Evolutionary conservation across 2,329 filamentous ascomycete species (phyloP), one percentile per base, ranked within the genome.

Genomic region (Eutypella sp.): DNA sequence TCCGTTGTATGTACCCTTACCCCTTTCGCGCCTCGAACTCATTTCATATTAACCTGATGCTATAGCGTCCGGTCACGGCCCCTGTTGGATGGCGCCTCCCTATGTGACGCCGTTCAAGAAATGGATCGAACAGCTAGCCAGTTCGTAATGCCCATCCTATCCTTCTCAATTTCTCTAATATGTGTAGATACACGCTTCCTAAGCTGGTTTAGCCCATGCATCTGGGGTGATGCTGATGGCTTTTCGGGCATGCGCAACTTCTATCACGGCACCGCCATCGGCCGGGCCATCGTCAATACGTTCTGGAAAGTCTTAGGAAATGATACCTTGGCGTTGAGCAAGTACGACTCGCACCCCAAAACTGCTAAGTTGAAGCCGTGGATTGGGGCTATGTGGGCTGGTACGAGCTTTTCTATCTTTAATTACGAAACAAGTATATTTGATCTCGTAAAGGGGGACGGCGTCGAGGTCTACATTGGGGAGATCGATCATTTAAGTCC

Each of bases 121-220:
- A 13, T 71, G 71, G 67, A 61, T 78, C 1, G 77, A 80, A 57
- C 68, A 72, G 52, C 67, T 80, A 22, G 10, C 64, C 72, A 20
- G 67, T 69, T 29, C 67, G 70, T 53, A 22, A 20, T n/a, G 18
- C 16, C n/a, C 23, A 11, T 13, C 6, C 20, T n/a, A 18, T 37
- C 23, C 15, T 18, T 27, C 22, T 39, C 15, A 36, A 4, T 20
- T 31, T 22, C 19, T 39, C n/a, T 50, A 31, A 50, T 25, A 37
- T 15, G 1, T 8, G n/a, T 43, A 71, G 70, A 74, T 25, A 84
- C 79, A 0, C 80, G 87, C 0, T 73, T 86, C 51, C 66, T 90
- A 44, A 85, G 81, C 2, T 89, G 84, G 81, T 81, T 91, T 63
- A 83, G 79, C 42, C 87, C 87, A 0, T 90, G 85, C 58, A 75